Conservation (phyloP, 2,329 filamentous ascomycete species). For the Pseudogymnoascus sp. region DNA sequence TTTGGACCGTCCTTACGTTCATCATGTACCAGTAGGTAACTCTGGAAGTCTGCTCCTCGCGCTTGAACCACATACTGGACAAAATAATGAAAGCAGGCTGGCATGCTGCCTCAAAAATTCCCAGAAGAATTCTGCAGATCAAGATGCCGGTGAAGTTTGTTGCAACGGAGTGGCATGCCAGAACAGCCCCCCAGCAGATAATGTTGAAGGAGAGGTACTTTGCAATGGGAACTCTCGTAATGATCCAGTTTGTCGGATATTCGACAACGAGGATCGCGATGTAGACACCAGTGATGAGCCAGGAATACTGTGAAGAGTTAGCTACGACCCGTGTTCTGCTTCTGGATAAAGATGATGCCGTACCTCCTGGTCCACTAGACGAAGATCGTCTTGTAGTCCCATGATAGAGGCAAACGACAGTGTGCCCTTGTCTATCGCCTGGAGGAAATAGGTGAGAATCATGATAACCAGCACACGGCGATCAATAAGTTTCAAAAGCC, state of each 20-base stretch:
- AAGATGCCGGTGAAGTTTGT: slow-evolving; percentile 53
- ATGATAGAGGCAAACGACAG: slow-evolving; percentile 56
- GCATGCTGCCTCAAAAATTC: slow-evolving; percentile 58
- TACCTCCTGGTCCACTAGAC: slow-evolving; percentile 19
- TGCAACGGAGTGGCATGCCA: slow-evolving; percentile 54
- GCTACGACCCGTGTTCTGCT: slow-evolving; percentile 11
- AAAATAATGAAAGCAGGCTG: slow-evolving; percentile 60
- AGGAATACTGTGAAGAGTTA: slow-evolving; percentile 46
- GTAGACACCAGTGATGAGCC: slow-evolving; percentile 69
- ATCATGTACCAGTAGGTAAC: slow-evolving; percentile 53
- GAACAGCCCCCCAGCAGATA: slow-evolving; percentile 48
- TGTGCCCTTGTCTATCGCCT: slow-evolving; percentile 60
- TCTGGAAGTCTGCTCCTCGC: slow-evolving; percentile 55
- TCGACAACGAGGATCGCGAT: slow-evolving; percentile 36
- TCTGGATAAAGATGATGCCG: not conserved
- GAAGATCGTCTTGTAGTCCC: slow-evolving; percentile 40
- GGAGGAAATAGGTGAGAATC: slow-evolving; percentile 66
- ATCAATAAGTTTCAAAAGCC: slow-evolving; percentile 59
- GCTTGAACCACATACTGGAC: slow-evolving; percentile 65
- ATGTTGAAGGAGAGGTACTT: slow-evolving; percentile 54
- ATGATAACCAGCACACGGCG: slow-evolving; percentile 60
- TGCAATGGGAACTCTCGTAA: slow-evolving; percentile 47
- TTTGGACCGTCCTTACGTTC: slow-evolving; percentile 36
- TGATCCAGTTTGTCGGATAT: slow-evolving; percentile 17
- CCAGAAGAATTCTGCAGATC: slow-evolving; percentile 57